phyloP scores from a whole-genome alignment of 2,329 filamentous ascomycete species.

The Colletotrichum lupini region DNA sequence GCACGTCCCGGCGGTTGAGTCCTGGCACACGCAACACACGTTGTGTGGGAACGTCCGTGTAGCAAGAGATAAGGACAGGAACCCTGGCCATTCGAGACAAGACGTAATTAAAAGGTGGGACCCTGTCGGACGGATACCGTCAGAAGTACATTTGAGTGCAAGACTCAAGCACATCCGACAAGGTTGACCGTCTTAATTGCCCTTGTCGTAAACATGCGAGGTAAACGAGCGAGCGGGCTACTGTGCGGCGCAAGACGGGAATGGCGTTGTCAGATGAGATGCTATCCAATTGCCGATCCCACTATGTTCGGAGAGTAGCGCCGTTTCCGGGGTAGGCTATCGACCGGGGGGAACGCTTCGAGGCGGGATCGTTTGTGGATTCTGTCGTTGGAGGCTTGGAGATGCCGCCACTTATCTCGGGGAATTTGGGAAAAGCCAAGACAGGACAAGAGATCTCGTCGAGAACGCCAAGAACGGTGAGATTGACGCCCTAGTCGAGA shows the following conservation, averaged over 20 bases:
- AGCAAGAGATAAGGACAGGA: not conserved
- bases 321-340: not conserved
- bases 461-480: not conserved
- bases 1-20: not conserved
- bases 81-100: not conserved
- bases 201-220: not conserved
- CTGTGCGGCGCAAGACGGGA: not conserved
- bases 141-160: not conserved
- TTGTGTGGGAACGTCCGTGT: not conserved
- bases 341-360: not conserved
- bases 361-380: not conserved
- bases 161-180: not conserved
- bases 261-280: not conserved
- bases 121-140: constrained; percentile 13
- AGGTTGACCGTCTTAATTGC: not conserved
- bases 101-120: constrained; percentile 16
- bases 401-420: not conserved
- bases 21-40: constrained; percentile 5
- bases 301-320: not conserved
- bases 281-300: constrained; percentile 4
- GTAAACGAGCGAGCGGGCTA: not conserved
- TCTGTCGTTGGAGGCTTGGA: not conserved
- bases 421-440: not conserved
- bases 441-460: not conserved
- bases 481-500: not conserved